Evolutionary conservation across 1,284 basidiomycete species (phyloP), one percentile per base, ranked within the genome.

Genomic region (Waitea zeae): DNA sequence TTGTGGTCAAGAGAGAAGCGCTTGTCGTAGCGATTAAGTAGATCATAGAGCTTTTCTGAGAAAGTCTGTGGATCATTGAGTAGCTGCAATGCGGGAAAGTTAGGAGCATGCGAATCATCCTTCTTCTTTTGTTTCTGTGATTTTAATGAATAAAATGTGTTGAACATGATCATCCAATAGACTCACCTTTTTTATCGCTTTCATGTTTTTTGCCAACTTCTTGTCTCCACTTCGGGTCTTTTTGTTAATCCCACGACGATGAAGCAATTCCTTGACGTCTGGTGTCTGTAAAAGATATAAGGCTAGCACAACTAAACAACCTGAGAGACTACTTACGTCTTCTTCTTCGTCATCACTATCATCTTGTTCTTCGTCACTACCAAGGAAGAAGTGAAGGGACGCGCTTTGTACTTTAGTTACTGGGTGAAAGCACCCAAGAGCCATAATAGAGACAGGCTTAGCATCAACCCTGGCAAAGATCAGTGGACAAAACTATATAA

Each of bases 361-460:
- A 26, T 70, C 71, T 36, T 69, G 67, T 17, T 73, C 71, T 20
- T 83, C 70, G 30, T 86, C 78, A 35, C 68, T 74, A 3, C 86
- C 87, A 13, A 99, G 71, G 65, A 98, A 98, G 61, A 98, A 99
- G 57, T 97, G 88, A n/a, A 95, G 61, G 2, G 90, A 88, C 0
- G 89, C 90, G 40, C 78, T 89, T 53, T 97, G 93, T 1, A 98
- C 95, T 51, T 97, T 97, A 34, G 79, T 69, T 34, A 84, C 75
- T 5, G 93, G 90, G 53, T 99, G 93, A 52, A 92, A 88, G 50
- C 87, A 93, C 1, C 87, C 93, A 22, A 92, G 64, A 0, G 88
- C 76, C 37, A 96, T 69, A 45, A 99, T 93, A 4, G 92, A 79
- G 4, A 98, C 90, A 0, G 90, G 76, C 59, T 96, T 97, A 2